Conservation (phyloP, 148 eudicot species). For the Rhododendron mucronatum region DNA sequence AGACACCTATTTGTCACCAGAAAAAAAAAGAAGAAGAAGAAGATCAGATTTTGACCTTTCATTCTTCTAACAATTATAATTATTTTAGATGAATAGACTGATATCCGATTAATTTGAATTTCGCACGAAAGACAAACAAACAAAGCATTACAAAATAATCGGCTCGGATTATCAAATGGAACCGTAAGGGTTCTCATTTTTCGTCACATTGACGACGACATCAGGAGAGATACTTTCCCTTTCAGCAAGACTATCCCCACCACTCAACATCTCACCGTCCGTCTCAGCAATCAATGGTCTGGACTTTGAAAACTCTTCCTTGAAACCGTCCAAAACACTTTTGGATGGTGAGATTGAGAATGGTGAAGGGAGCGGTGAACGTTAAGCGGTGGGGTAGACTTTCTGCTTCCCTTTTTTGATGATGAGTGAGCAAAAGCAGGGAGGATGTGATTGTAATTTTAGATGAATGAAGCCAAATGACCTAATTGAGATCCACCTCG, state of each 20-base stretch:
- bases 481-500: conserved; percentile 16
- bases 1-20: neutral
- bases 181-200: neutral
- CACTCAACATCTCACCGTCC: no score
- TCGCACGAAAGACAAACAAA: neutral
- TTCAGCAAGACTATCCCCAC: no score
- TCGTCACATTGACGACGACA: neutral
- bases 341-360: no score
- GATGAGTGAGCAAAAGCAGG: neutral
- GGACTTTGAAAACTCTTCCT: no score
- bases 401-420: no score
- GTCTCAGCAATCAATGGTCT: no score
- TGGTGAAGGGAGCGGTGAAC: no score
- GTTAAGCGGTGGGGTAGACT: no score
- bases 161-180: neutral
- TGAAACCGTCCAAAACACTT: no score
- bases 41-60: neutral
- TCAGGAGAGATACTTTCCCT: neutral
- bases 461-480: conserved; percentile 1
- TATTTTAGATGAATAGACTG: neutral
- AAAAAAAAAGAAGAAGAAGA: neutral
- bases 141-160: neutral
- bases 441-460: conserved; percentile 2
- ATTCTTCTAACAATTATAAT: neutral
- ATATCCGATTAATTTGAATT: neutral